A percentile compares a stretch with the other conserved stretches of the same genome.
These are phyloP conservation scores for Malbranchea cinnamomea DNA, from an alignment of 2,329 filamentous ascomycete species.

Conservation along the genomic window DNA sequence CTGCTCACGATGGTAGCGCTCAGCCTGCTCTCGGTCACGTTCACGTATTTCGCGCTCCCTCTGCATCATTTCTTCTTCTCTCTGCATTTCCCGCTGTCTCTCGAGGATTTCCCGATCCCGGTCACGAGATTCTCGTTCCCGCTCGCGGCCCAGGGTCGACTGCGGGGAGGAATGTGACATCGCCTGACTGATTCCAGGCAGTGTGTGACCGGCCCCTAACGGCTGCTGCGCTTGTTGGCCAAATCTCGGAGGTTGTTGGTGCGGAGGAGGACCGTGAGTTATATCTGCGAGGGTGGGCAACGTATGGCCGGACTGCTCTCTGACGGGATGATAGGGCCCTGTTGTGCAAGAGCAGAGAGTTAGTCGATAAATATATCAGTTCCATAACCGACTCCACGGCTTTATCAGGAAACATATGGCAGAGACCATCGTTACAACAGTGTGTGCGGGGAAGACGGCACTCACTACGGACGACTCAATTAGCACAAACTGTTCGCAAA, in stretches of 20 bases:
- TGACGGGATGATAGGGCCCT: constrained; percentile 28
- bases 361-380: too few species aligned
- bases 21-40: constrained; percentile 38
- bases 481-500: constrained; percentile 4
- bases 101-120: constrained; percentile 38
- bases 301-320: constrained; percentile 29
- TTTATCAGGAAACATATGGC: too few species aligned
- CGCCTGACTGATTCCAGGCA: constrained; percentile 27
- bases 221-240: constrained; percentile 26
- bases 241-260: constrained; percentile 26
- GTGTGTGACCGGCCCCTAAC: constrained; percentile 22
- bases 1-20: constrained; percentile 50
- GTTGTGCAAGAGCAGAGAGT: constrained; percentile 1
- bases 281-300: constrained; percentile 32
- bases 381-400: too few species aligned
- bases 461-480: too few species aligned
- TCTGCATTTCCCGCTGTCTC: constrained; percentile 24
- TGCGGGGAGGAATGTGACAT: constrained; percentile 30
- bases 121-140: constrained; percentile 33
- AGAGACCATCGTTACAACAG: too few species aligned
- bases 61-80: constrained; percentile 44
- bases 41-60: constrained; percentile 39
- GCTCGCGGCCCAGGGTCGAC: constrained; percentile 26
- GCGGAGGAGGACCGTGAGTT: constrained; percentile 23
- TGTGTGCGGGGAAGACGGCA: too few species aligned